These are phyloP conservation scores for Termitomyces sp. DNA, from an alignment of 768 basidiomycete species.

Conservation along the genomic window DNA sequence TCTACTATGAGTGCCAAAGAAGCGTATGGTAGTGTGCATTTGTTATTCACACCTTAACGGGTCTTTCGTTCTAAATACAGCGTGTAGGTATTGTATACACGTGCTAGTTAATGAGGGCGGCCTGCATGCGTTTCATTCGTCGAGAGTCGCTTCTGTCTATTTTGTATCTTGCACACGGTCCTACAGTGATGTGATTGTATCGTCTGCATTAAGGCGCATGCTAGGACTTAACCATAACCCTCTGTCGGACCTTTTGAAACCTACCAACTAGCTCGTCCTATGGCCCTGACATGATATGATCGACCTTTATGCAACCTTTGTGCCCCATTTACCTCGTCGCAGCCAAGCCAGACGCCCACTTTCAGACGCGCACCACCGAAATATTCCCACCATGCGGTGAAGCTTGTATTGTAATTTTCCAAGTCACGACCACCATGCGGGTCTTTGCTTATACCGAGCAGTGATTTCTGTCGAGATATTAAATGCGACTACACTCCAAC, in stretches of 20 bases:
- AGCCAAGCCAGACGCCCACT: neutral
- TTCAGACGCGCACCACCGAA: neutral
- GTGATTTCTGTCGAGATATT: slow-evolving; percentile 8
- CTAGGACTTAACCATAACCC: neutral
- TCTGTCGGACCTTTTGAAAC: neutral
- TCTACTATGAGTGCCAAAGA: neutral
- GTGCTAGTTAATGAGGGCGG: neutral
- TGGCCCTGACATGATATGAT: neutral
- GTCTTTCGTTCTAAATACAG: neutral
- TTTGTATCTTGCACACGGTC: neutral
- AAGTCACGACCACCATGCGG: neutral
- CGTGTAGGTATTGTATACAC: neutral
- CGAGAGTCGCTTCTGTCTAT: neutral
- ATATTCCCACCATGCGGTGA: neutral
- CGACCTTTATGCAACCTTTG: neutral
- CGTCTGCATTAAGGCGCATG: neutral
- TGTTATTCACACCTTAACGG: neutral
- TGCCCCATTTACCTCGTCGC: neutral
- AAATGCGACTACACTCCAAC: slow-evolving; percentile 5
- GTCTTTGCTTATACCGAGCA: neutral
- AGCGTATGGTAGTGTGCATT: neutral
- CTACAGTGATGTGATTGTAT: neutral
- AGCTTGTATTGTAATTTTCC: neutral
- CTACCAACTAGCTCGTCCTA: neutral
- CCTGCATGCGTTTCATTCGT: neutral